These are phyloP conservation scores for Balakata baccata DNA, from an alignment of 345 rosid species.

Conservation along the genomic window DNA sequence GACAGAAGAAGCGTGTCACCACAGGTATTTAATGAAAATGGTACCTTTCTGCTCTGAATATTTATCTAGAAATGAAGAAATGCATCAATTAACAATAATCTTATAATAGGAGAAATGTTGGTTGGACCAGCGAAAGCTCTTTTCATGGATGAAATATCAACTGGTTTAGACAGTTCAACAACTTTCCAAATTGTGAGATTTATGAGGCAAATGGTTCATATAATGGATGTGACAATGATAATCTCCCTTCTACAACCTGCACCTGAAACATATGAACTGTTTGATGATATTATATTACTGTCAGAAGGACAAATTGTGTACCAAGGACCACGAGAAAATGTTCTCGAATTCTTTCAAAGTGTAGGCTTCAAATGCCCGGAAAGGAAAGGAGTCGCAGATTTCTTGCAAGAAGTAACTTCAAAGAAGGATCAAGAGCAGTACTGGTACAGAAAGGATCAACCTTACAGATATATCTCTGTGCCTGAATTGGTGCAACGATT, in stretches of 20 bases:
- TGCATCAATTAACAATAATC: too few relatives aligned
- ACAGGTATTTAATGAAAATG: slow-evolving; percentile 33
- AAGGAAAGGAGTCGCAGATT: slow-evolving; percentile 60
- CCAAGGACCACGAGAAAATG: slow-evolving; percentile 50
- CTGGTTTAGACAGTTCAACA: slow-evolving; percentile 64
- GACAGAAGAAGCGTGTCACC: slow-evolving; percentile 60
- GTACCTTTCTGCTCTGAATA: too few relatives aligned
- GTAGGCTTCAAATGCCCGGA: slow-evolving; percentile 57
- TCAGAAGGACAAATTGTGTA: slow-evolving; percentile 58
- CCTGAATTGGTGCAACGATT: slow-evolving; percentile 39
- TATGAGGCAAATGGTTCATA: slow-evolving; percentile 62
- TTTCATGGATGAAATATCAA: slow-evolving; percentile 66
- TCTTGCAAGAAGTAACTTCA: slow-evolving; percentile 61
- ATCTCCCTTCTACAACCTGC: slow-evolving; percentile 64
- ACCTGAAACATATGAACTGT: slow-evolving; percentile 58
- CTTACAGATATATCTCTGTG: slow-evolving; percentile 40
- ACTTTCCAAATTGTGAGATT: slow-evolving; percentile 50
- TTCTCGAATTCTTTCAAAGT: slow-evolving; percentile 50
- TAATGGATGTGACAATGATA: slow-evolving; percentile 54
- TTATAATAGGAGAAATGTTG: slow-evolving; percentile 55
- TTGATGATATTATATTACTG: slow-evolving; percentile 56
- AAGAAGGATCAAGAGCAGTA: slow-evolving; percentile 57
- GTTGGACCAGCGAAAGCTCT: slow-evolving; percentile 64
- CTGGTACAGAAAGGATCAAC: slow-evolving; percentile 38
- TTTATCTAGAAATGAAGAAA: too few relatives aligned